phyloP scores from a whole-genome alignment of 345 rosid species.

The Rhodomyrtus tomentosa region DNA sequence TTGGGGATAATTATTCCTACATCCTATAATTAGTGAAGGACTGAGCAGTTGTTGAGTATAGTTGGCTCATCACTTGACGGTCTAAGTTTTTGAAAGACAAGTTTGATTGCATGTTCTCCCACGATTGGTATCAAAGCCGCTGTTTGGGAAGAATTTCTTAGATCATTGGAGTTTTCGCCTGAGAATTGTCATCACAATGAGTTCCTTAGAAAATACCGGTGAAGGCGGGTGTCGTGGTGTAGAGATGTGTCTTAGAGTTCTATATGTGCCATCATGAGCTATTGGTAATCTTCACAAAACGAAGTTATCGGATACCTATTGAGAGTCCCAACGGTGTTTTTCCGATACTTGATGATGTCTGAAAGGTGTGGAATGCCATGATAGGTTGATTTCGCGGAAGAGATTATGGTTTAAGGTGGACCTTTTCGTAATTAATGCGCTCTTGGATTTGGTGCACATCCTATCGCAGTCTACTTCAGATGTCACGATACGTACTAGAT shows the following conservation, averaged over 20 bases:
- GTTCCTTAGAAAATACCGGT: neutral
- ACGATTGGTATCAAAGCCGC: neutral
- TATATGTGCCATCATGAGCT: neutral
- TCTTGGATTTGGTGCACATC: neutral
- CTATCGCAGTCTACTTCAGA: neutral
- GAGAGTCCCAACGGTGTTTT: neutral
- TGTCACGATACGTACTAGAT: neutral
- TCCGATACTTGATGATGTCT: neutral
- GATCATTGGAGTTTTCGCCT: neutral
- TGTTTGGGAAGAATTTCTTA: neutral
- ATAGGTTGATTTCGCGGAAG: neutral
- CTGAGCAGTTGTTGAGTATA: neutral
- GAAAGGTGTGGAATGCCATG: neutral
- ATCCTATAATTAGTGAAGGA: neutral
- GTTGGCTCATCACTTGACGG: neutral
- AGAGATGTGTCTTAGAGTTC: neutral
- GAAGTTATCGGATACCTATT: neutral
- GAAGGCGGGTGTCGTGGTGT: neutral
- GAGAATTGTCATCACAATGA: neutral
- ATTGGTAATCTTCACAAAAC: neutral
- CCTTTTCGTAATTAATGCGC: neutral
- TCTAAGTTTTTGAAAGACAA: too few species aligned
- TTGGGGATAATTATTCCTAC: neutral
- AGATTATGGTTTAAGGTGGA: neutral
- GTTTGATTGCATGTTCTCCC: neutral